Evolutionary conservation across 2,329 filamentous ascomycete species (phyloP).

Genomic region (Dactylellina leptospora): DNA sequence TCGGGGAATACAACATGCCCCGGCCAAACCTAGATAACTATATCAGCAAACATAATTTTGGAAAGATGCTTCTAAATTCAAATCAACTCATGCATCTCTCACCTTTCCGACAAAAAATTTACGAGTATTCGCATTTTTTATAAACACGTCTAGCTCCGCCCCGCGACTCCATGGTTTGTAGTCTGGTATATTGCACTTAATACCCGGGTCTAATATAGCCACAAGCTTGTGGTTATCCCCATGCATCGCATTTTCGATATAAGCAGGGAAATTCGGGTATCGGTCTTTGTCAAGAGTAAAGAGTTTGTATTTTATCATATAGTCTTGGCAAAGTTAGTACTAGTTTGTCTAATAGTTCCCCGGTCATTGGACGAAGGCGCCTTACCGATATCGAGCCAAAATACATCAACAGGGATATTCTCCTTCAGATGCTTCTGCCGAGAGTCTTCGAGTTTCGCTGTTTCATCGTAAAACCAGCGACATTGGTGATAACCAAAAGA

Average conservation of each 20-base stretch:
- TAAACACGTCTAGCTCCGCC: constrained; percentile 36
- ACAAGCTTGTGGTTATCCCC: constrained; percentile 45
- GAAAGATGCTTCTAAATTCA: too few species aligned
- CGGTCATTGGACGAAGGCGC: too few species aligned
- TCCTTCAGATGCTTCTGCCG: constrained; percentile 27
- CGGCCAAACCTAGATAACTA: constrained; percentile 72
- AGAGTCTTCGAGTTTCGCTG: constrained; percentile 16
- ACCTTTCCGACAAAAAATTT: constrained; percentile 47
- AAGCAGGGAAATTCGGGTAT: constrained; percentile 29
- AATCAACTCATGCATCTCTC: too few species aligned
- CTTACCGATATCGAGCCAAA: constrained; percentile 52
- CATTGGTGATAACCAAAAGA: constrained; percentile 82
- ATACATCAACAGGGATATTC: constrained; percentile 40
- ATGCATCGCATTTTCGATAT: constrained; percentile 22
- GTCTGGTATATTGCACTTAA: constrained; percentile 21
- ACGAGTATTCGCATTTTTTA: constrained; percentile 37
- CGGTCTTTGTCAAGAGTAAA: constrained; percentile 40
- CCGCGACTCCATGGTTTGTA: constrained; percentile 43
- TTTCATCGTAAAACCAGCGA: constrained; percentile 72
- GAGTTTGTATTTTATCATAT: constrained; percentile 40
- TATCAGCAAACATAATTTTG: too few species aligned
- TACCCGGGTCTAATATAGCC: constrained; percentile 42
- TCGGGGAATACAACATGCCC: constrained; percentile 77
- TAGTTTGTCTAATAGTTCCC: neutral
- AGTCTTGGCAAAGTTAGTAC: constrained; percentile 12